Percentiles rank a stretch among this genome's conserved stretches.
Evolutionary conservation across 768 basidiomycete species (phyloP).

Genomic region (Myochromella boudieri): DNA sequence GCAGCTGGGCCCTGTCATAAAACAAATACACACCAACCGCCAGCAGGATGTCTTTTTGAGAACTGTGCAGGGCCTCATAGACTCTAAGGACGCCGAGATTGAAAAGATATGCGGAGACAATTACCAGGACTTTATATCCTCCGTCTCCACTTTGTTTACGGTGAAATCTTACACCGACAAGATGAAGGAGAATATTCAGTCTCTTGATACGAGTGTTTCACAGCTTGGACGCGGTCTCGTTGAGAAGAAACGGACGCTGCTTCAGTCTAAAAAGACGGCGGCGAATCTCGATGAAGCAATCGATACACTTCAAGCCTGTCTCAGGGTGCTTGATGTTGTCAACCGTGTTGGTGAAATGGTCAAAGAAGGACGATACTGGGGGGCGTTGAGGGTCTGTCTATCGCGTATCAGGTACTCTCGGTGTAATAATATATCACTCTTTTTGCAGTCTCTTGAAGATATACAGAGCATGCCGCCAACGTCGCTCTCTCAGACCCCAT

Average conservation of each 20-base stretch:
- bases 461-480: conserved; percentile 88
- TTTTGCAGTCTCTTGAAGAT: conserved; percentile 85
- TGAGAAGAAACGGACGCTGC: conserved; percentile 88
- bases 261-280: conserved; percentile 91
- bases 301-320: conserved; percentile 89
- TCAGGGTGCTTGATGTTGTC: conserved; percentile 90
- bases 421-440: conserved; percentile 27
- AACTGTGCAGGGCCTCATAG: conserved; percentile 82
- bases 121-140: conserved; percentile 97
- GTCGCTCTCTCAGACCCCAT: conserved; percentile 87
- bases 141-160: conserved; percentile 93
- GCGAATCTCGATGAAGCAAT: conserved; percentile 96
- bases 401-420: conserved; percentile 30
- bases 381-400: conserved; percentile 84
- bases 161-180: conserved; percentile 96
- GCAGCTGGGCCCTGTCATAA: conserved; percentile 92
- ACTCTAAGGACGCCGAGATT: conserved; percentile 94
- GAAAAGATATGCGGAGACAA: conserved; percentile 95
- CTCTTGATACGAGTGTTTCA: conserved; percentile 84
- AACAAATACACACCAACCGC: conserved; percentile 84
- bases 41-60: conserved; percentile 90
- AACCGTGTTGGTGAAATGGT: conserved; percentile 93
- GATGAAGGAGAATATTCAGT: conserved; percentile 88
- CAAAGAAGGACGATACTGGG: conserved; percentile 92
- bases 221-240: conserved; percentile 86